Conservation (phyloP, 2,329 filamentous ascomycete genomes). For the Aspergillus vadensis region DNA sequence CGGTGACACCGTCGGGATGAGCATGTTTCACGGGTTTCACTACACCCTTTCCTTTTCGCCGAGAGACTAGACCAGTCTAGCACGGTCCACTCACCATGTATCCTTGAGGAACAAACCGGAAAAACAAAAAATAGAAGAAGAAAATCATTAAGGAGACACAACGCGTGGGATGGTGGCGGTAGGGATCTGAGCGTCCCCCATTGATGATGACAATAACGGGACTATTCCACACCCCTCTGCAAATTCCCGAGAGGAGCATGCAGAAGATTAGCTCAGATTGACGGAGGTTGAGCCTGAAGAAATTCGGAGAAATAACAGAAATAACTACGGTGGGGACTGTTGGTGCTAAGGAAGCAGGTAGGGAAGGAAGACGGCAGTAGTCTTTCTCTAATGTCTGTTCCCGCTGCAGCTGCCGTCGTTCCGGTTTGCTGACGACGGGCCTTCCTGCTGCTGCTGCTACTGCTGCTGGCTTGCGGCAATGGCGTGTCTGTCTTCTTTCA, state of each 20-base stretch:
- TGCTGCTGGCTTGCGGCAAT: neutral
- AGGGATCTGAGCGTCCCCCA: no score
- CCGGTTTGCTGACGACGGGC: slow-evolving; percentile 18
- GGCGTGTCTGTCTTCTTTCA: neutral
- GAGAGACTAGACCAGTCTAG: no score
- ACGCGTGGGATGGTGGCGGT: neutral
- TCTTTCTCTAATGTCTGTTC: slow-evolving; percentile 12
- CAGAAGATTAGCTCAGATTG: no score
- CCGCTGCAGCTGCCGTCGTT: slow-evolving; percentile 12
- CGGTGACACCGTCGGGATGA: slow-evolving; percentile 1
- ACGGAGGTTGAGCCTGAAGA: neutral
- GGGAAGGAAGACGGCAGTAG: neutral
- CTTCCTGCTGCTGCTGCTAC: neutral
- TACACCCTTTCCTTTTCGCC: no score
- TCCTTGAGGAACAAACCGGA: neutral
- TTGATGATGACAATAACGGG: no score
- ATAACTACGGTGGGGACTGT: neutral
- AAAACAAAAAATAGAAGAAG: neutral
- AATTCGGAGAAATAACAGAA: neutral
- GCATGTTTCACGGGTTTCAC: no score
- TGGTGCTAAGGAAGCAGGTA: neutral
- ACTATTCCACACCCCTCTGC: no score
- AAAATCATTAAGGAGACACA: neutral
- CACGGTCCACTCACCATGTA: no score
- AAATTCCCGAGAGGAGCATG: no score